These are phyloP conservation scores for Microbotryomycetes sp. DNA, from an alignment of 1,284 basidiomycete genomes.

Conservation along the genomic window DNA sequence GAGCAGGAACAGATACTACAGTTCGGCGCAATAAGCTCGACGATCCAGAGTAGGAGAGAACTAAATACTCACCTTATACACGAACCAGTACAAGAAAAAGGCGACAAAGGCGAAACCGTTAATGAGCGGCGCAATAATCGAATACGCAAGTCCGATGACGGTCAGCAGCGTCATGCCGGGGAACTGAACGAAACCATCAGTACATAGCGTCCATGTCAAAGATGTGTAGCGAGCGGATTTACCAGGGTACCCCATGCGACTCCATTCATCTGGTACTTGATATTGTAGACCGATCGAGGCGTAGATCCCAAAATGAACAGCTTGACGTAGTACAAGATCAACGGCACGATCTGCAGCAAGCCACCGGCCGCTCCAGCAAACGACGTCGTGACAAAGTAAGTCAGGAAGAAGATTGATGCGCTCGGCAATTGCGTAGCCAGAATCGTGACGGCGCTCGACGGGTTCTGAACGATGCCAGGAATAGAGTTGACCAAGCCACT, in stretches of 20 bases:
- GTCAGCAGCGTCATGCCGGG: conserved; percentile 57
- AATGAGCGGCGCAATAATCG: conserved; percentile 86
- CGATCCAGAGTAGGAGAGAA: background rate
- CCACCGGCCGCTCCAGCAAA: conserved; percentile 65
- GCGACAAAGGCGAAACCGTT: conserved; percentile 78
- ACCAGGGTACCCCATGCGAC: conserved; percentile 70
- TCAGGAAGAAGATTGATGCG: conserved; percentile 90
- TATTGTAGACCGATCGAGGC: conserved; percentile 71
- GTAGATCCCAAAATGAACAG: conserved; percentile 77
- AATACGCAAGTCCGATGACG: conserved; percentile 54
- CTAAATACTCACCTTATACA: conserved; percentile 61
- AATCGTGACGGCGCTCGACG: conserved; percentile 55
- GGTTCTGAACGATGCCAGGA: conserved; percentile 54
- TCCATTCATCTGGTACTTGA: conserved; percentile 60
- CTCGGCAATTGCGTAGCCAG: conserved; percentile 65
- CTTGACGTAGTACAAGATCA: conserved; percentile 78
- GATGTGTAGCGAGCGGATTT: background rate
- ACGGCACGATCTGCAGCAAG: conserved; percentile 68
- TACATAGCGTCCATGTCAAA: background rate
- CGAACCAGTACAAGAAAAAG: conserved; percentile 74
- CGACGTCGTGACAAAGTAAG: conserved; percentile 52
- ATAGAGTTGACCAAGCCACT: conserved; percentile 72
- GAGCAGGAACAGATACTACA: conserved; percentile 43
- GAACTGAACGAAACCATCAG: conserved; percentile 44
- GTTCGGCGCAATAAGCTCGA: background rate